phyloP scores from a whole-genome alignment of 2,329 filamentous ascomycete genomes.

The Aurifilum marmelostoma region DNA sequence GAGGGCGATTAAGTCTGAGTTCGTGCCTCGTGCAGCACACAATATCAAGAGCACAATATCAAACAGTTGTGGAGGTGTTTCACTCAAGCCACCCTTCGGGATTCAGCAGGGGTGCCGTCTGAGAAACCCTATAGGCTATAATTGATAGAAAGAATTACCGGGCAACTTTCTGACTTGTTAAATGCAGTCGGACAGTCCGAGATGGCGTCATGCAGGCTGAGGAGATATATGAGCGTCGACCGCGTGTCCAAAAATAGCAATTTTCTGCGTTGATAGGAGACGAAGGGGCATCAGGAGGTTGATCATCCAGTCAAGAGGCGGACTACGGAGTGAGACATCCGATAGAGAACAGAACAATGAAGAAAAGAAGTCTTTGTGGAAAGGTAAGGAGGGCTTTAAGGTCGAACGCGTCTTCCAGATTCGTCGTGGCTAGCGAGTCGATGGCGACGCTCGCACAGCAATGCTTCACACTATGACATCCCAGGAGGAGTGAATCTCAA shows the following conservation, averaged over 20 bases:
- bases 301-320: neutral
- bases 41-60: conserved; percentile 18
- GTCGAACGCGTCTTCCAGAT: no score
- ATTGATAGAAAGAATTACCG: no score
- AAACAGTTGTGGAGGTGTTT: neutral
- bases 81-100: neutral
- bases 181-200: neutral
- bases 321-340: neutral
- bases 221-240: neutral
- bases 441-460: no score
- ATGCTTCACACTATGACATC: no score
- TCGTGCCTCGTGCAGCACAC: neutral
- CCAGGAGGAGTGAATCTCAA: no score
- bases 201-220: neutral
- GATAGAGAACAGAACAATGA: no score
- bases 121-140: neutral
- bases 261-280: neutral
- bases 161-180: neutral
- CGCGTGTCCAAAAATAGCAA: neutral
- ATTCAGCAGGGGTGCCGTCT: neutral
- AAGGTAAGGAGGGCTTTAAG: no score
- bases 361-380: no score
- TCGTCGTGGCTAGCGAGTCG: no score
- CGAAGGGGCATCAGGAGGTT: neutral
- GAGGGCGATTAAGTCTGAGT: neutral